Evolutionary conservation across 805 yeast genomes (phyloP).

Genomic region (Candida manassasensis): DNA sequence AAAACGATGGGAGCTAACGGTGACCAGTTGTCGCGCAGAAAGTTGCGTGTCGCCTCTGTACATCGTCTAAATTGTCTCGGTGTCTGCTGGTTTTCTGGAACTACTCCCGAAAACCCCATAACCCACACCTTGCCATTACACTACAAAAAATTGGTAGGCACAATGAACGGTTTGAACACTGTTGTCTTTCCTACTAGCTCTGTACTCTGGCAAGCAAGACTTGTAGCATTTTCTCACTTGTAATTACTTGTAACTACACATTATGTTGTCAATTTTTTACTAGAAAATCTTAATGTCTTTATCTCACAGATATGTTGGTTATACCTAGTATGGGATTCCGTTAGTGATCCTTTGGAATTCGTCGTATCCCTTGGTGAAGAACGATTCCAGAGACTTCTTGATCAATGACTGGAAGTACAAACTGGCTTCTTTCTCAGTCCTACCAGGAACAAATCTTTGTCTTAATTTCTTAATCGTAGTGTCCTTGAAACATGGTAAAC

Average conservation of each 20-base stretch:
- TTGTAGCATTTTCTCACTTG: background rate
- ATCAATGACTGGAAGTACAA: constrained; percentile 69
- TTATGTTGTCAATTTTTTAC: background rate
- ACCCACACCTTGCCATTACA: no score
- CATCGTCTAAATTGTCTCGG: no score
- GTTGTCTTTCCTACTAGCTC: no score
- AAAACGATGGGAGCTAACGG: no score
- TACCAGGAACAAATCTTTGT: constrained; percentile 74
- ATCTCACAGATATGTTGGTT: no score
- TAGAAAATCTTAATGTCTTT: background rate
- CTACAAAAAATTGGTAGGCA: no score
- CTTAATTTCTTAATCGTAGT: constrained; percentile 76
- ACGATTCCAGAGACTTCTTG: constrained; percentile 76
- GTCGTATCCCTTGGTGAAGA: constrained; percentile 91
- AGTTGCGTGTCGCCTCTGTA: no score
- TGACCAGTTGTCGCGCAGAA: no score
- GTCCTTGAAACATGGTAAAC: constrained; percentile 93
- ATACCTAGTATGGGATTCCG: constrained; percentile 81
- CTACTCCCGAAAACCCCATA: no score
- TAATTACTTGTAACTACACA: background rate
- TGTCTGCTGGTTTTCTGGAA: no score
- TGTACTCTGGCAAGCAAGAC: no score
- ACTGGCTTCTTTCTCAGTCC: constrained; percentile 83
- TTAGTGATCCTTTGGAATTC: constrained; percentile 95
- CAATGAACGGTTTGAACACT: no score